Percentiles rank a stretch among this genome's conserved stretches.
Conservation (phyloP, 805 yeast genomes). For the Lipomyces oligophaga region DNA sequence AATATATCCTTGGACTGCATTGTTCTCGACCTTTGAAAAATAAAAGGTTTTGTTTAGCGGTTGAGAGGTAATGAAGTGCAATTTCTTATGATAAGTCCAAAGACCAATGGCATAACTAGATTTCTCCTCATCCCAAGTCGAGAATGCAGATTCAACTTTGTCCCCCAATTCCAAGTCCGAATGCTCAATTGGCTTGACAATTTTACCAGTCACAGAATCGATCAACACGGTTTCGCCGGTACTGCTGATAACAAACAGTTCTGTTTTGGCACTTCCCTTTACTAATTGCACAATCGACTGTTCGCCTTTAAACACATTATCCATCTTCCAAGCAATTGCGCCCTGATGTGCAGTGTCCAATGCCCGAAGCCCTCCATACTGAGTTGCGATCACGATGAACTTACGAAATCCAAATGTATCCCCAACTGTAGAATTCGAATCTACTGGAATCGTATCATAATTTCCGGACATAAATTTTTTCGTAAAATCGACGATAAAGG, state of each 20-base stretch:
- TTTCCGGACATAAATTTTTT: conserved; percentile 20
- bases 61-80: conserved; percentile 5
- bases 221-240: conserved; percentile 12
- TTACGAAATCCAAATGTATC: conserved; percentile 38
- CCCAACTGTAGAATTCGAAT: conserved; percentile 10
- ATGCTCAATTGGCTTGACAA: background rate
- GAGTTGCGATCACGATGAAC: conserved; percentile 34
- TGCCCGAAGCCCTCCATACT: conserved; percentile 34
- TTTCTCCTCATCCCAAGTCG: conserved; percentile 6
- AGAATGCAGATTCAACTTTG: conserved; percentile 10
- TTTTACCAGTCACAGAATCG: conserved; percentile 11
- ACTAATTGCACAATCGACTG: conserved; percentile 16
- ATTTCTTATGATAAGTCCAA: conserved; percentile 21
- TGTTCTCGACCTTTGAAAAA: conserved; percentile 15
- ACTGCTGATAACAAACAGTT: conserved; percentile 13
- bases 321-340: conserved; percentile 31
- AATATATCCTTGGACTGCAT: conserved; percentile 25
- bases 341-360: conserved; percentile 34
- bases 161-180: conserved; percentile 13
- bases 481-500: conserved; percentile 7
- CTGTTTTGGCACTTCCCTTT: background rate
- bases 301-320: conserved; percentile 11
- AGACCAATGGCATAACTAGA: conserved; percentile 7
- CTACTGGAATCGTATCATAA: conserved; percentile 15
- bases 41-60: conserved; percentile 13